These are phyloP conservation scores for Chionographis japonica DNA, from an alignment of 106 monocot genomes.

Conservation along the genomic window DNA sequence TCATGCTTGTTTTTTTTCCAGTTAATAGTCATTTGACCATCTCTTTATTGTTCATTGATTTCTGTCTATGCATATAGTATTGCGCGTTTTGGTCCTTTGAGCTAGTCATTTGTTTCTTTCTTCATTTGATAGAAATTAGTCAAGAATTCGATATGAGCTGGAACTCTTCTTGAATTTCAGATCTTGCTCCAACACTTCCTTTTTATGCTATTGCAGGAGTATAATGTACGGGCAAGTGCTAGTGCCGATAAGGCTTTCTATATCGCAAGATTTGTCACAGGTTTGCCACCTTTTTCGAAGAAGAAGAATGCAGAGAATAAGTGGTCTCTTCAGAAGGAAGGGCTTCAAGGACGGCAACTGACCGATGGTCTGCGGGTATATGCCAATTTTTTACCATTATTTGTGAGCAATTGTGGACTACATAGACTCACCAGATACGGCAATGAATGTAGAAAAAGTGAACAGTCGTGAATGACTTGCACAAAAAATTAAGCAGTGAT, in stretches of 20 bases:
- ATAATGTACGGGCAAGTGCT: slow-evolving; percentile 69
- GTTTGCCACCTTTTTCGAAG: slow-evolving; percentile 70
- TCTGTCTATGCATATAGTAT: too few relatives aligned
- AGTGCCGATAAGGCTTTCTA: slow-evolving; percentile 49
- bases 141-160: too few relatives aligned
- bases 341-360: slow-evolving; percentile 65
- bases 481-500: too few relatives aligned
- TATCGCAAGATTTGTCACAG: slow-evolving; percentile 72
- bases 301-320: slow-evolving; percentile 69
- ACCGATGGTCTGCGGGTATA: slow-evolving; percentile 53
- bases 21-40: not conserved
- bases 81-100: too few relatives aligned
- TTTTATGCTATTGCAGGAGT: slow-evolving; percentile 37
- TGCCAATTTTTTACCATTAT: not conserved
- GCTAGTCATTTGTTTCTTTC: not conserved
- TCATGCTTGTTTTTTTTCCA: too few relatives aligned
- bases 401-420: not conserved
- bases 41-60: not conserved
- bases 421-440: too few relatives aligned
- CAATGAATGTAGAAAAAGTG: too few relatives aligned
- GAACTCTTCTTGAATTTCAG: too few relatives aligned
- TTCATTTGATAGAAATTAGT: not conserved
- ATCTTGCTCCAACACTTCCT: not conserved
- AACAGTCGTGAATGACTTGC: too few relatives aligned
- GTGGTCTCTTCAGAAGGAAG: slow-evolving; percentile 78